Evolutionary conservation across 495 filamentous ascomycete genomes (phyloP).

Genomic region (Articulospora tetracladia): DNA sequence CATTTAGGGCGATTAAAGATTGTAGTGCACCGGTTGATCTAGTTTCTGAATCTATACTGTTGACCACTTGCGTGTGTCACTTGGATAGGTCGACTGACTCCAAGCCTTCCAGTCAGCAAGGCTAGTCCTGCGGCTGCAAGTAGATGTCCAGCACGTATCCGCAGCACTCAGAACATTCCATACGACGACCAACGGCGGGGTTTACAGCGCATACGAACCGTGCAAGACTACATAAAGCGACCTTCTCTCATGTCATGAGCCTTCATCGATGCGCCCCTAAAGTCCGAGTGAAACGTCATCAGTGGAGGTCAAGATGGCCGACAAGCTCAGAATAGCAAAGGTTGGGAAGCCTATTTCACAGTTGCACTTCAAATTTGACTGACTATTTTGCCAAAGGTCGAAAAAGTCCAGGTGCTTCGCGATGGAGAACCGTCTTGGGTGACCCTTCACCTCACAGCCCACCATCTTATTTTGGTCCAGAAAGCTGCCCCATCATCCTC

Average conservation of each 20-base stretch:
- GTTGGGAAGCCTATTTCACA: constrained; percentile 4
- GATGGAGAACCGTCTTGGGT: constrained; percentile 37
- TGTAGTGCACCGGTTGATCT: too few relatives aligned
- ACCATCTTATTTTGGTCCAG: constrained; percentile 40
- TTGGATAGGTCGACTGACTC: neutral
- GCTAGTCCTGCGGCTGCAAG: neutral
- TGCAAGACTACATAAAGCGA: neutral
- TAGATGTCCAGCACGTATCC: neutral
- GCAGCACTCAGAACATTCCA: neutral
- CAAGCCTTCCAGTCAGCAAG: neutral
- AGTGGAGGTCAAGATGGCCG: constrained; percentile 16
- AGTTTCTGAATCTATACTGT: too few relatives aligned
- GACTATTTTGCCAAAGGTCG: constrained; percentile 26
- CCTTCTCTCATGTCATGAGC: constrained; percentile 12
- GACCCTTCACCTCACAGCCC: constrained; percentile 40
- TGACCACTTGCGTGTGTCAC: too few relatives aligned
- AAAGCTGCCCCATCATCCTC: constrained; percentile 20
- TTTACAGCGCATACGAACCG: neutral
- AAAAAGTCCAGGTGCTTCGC: constrained; percentile 38
- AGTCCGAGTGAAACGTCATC: constrained; percentile 9
- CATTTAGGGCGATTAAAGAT: neutral
- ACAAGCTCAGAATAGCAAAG: constrained; percentile 24
- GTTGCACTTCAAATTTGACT: neutral
- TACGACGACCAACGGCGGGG: neutral
- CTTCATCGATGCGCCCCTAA: neutral